Conservation (phyloP, 768 basidiomycete species). For the Naganishia friedmannii region DNA sequence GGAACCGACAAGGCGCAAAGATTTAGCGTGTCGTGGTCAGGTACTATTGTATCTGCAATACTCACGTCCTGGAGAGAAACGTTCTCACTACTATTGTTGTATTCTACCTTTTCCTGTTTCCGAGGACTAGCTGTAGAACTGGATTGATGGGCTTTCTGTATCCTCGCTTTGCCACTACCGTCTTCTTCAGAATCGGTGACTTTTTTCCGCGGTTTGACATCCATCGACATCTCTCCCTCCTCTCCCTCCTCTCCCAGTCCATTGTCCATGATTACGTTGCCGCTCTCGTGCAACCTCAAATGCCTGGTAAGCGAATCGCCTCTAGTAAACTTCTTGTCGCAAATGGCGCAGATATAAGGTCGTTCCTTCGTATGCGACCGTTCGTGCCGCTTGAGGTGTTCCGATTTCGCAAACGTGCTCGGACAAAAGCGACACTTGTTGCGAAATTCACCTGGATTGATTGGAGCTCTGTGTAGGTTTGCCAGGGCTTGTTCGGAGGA, state of each 20-base stretch:
- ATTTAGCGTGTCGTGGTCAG: neutral
- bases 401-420: slow-evolving; percentile 50
- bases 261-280: neutral
- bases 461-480: neutral
- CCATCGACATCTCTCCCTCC: neutral
- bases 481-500: slow-evolving; percentile 15
- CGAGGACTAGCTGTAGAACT: neutral
- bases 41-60: neutral
- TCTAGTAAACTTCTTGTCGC: slow-evolving; percentile 78
- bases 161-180: neutral
- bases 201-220: neutral
- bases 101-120: neutral
- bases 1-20: neutral
- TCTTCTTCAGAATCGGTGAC: neutral
- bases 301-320: slow-evolving; percentile 88
- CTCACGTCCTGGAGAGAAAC: neutral
- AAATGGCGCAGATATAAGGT: slow-evolving; percentile 71
- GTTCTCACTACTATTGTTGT: neutral
- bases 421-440: slow-evolving; percentile 21
- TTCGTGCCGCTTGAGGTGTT: slow-evolving; percentile 82
- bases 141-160: neutral
- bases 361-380: slow-evolving; percentile 86
- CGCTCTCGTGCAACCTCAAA: slow-evolving; percentile 69
- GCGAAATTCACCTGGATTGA: slow-evolving; percentile 18
- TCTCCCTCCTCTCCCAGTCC: slow-evolving; percentile 4